A percentile compares a stretch with the other conserved stretches of the same genome.
phyloP scores from a whole-genome alignment of 805 yeast genomes.

The Pichia eremophila region DNA sequence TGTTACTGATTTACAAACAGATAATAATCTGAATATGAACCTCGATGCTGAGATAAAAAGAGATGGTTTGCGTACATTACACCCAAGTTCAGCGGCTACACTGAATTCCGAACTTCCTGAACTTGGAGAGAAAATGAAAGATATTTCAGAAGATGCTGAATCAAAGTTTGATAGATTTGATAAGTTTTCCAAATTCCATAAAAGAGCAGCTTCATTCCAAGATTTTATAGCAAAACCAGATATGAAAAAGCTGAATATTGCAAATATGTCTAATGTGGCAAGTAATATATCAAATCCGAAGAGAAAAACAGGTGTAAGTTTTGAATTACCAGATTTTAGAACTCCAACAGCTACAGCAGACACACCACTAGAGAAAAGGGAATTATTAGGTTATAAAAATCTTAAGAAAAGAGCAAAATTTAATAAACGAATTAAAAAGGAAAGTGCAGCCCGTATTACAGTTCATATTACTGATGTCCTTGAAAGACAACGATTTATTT shows the following conservation, averaged over 20 bases:
- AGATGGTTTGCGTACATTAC: background rate
- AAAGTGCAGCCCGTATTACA: constrained; percentile 64
- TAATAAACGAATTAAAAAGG: constrained; percentile 27
- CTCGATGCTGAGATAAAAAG: constrained; percentile 2
- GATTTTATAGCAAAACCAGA: background rate
- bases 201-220: constrained; percentile 3
- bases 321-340: constrained; percentile 10
- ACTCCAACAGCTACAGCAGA: background rate
- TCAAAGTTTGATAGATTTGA: background rate
- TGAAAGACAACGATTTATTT: constrained; percentile 78
- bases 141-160: background rate
- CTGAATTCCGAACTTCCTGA: background rate
- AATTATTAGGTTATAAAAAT: constrained; percentile 1
- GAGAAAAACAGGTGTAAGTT: constrained; percentile 1
- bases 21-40: constrained; percentile 1
- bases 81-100: background rate
- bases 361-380: constrained; percentile 2
- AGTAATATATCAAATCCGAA: background rate
- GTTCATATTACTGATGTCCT: constrained; percentile 86
- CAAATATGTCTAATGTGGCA: too few relatives aligned
- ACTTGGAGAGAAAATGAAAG: background rate
- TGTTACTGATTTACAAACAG: background rate
- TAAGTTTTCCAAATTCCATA: constrained; percentile 1
- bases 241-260: background rate
- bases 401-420: constrained; percentile 18